Evolutionary conservation across 768 basidiomycete genomes (phyloP).

Genomic region (Clathrus columnatus): DNA sequence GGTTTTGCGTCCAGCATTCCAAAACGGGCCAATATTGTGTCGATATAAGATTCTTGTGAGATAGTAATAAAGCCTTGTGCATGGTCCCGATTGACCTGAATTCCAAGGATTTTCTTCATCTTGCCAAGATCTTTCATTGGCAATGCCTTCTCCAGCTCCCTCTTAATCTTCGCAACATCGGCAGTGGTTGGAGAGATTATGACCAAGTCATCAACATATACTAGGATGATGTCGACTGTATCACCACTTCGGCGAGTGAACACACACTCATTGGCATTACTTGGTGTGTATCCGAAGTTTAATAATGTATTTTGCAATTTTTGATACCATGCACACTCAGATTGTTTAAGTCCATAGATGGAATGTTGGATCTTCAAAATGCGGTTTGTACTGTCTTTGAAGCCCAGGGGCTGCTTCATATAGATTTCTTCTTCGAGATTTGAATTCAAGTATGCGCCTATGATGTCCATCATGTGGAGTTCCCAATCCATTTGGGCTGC

Average conservation of each 20-base stretch:
- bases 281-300: constrained; percentile 14
- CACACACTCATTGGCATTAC: constrained; percentile 18
- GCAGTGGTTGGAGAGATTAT: constrained; percentile 12
- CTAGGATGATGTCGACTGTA: constrained; percentile 15
- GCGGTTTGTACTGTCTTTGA: constrained; percentile 9
- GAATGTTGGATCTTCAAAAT: constrained; percentile 18
- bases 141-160: constrained; percentile 18
- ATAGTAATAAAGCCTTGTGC: constrained; percentile 9
- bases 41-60: constrained; percentile 11
- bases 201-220: constrained; percentile 25
- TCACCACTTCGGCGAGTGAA: constrained; percentile 12
- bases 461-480: constrained; percentile 23
- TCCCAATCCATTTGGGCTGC: constrained; percentile 21
- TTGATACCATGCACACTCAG: constrained; percentile 23
- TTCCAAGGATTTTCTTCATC: constrained; percentile 26
- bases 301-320: constrained; percentile 18
- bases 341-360: constrained; percentile 26
- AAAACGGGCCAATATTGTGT: constrained; percentile 8
- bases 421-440: constrained; percentile 25
- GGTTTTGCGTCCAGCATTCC: constrained; percentile 3
- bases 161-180: constrained; percentile 9
- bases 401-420: constrained; percentile 21
- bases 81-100: constrained; percentile 23
- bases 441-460: constrained; percentile 24
- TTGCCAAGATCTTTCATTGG: constrained; percentile 28